A percentile compares a stretch with the other conserved stretches of the same genome.
These are phyloP conservation scores for Kondoa subrosea DNA, from an alignment of 768 basidiomycete species.

Conservation along the genomic window DNA sequence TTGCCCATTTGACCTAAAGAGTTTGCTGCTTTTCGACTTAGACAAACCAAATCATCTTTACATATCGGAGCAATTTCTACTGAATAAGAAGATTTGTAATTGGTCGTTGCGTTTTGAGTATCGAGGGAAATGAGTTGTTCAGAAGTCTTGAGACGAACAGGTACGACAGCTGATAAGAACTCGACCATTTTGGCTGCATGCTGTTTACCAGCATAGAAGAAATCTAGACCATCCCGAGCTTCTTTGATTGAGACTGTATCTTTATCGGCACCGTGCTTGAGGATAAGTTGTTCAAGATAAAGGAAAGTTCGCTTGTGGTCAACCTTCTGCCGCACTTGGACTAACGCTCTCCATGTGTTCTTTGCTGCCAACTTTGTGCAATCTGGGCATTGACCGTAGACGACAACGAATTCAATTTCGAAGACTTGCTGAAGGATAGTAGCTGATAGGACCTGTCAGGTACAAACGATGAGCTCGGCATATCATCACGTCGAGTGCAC, in stretches of 20 bases:
- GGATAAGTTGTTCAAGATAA: conserved; percentile 88
- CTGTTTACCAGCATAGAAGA: conserved; percentile 79
- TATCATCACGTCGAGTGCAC: neutral
- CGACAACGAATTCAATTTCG: conserved; percentile 86
- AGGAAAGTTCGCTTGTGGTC: conserved; percentile 95
- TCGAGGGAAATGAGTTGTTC: conserved; percentile 89
- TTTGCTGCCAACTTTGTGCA: conserved; percentile 89
- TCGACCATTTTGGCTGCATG: conserved; percentile 95
- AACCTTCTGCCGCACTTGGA: conserved; percentile 98
- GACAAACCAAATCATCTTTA: conserved; percentile 89
- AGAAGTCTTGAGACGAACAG: conserved; percentile 70
- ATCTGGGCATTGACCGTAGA: conserved; percentile 85
- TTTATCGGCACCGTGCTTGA: conserved; percentile 91
- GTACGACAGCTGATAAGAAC: conserved; percentile 72
- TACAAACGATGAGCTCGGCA: neutral
- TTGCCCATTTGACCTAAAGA: conserved; percentile 72
- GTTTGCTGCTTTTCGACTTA: conserved; percentile 67
- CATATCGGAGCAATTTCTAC: conserved; percentile 94
- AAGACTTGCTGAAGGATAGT: conserved; percentile 96
- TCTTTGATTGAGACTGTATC: conserved; percentile 88
- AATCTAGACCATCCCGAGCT: conserved; percentile 84
- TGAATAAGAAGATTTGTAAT: conserved; percentile 93
- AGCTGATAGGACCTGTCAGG: conserved; percentile 59
- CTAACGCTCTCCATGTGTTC: conserved; percentile 95
- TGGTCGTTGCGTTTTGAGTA: conserved; percentile 78